Evolutionary conservation across 1,284 basidiomycete genomes (phyloP).

Genomic region (Fistulina hepatica): DNA sequence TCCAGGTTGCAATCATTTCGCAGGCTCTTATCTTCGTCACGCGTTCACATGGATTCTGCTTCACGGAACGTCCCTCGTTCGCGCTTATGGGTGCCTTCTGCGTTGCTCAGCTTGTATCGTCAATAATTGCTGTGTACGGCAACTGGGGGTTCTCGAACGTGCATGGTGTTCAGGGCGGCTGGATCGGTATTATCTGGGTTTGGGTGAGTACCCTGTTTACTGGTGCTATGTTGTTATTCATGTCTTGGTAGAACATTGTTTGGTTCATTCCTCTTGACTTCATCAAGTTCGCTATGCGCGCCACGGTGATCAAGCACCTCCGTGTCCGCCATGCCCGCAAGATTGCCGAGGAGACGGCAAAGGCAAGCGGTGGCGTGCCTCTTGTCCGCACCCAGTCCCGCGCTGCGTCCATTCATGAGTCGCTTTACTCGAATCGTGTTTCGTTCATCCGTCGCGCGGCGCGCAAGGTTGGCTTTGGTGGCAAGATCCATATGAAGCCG

Average conservation of each 20-base stretch:
- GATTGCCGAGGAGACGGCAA: conserved; percentile 30
- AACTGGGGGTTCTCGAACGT: conserved; percentile 86
- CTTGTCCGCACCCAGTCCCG: conserved; percentile 82
- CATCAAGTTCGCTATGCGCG: conserved; percentile 96
- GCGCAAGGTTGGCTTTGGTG: conserved; percentile 77
- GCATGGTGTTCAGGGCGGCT: conserved; percentile 68
- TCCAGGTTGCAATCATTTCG: conserved; percentile 94
- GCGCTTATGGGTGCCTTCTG: conserved; percentile 87
- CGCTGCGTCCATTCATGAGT: conserved; percentile 86
- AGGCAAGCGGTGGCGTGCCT: conserved; percentile 61
- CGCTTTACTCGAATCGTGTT: conserved; percentile 87
- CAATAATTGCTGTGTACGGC: conserved; percentile 88
- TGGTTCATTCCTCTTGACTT: conserved; percentile 94
- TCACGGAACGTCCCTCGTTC: conserved; percentile 89
- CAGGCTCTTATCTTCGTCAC: conserved; percentile 96
- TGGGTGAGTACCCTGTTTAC: conserved; percentile 49
- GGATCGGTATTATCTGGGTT: conserved; percentile 95
- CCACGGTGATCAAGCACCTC: conserved; percentile 78
- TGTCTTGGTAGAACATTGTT: conserved; percentile 59
- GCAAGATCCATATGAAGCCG: conserved; percentile 69
- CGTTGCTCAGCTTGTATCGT: conserved; percentile 85
- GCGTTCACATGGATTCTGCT: conserved; percentile 92
- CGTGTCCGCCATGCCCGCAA: conserved; percentile 56
- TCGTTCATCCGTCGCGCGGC: conserved; percentile 80
- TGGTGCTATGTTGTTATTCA: conserved; percentile 7